A percentile compares a stretch with the other conserved stretches of the same genome.
These are phyloP conservation scores for Boletus speciosus DNA, from an alignment of 768 basidiomycete genomes.

Conservation along the genomic window DNA sequence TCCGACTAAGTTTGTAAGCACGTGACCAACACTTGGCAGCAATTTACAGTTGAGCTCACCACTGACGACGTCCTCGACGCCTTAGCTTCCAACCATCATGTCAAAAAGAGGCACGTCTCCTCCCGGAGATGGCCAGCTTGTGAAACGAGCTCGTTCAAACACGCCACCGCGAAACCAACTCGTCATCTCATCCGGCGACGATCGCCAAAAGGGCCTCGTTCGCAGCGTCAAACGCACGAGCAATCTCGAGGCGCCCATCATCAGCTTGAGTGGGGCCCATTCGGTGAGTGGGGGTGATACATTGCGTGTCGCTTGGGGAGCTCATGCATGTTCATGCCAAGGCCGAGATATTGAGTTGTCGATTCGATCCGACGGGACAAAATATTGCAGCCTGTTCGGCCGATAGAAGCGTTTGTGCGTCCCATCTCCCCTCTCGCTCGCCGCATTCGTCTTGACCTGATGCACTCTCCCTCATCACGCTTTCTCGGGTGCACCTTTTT, in stretches of 20 bases:
- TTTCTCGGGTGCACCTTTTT: background rate
- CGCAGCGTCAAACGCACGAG: conserved; percentile 90
- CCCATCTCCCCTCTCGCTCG: background rate
- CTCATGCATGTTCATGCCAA: conserved; percentile 22
- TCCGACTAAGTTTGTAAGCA: background rate
- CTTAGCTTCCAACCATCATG: conserved; percentile 38
- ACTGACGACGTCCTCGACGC: background rate
- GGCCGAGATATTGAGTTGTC: conserved; percentile 87
- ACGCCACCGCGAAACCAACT: conserved; percentile 62
- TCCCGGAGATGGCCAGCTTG: conserved; percentile 47
- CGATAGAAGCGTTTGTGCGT: conserved; percentile 87
- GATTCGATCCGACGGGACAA: conserved; percentile 92
- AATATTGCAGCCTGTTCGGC: conserved; percentile 90
- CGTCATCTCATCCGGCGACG: conserved; percentile 68
- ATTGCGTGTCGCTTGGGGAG: background rate
- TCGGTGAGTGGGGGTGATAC: conserved; percentile 48
- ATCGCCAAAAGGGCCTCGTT: conserved; percentile 73
- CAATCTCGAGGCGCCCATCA: conserved; percentile 88
- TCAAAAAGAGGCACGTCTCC: conserved; percentile 70
- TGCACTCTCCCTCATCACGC: background rate
- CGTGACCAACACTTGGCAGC: background rate
- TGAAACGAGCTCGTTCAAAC: conserved; percentile 58
- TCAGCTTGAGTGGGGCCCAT: conserved; percentile 85
- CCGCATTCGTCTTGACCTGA: background rate
- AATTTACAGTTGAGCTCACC: background rate